Conservation (phyloP, 176 grass and related monocot species). For the Bothriochloa decipiens region DNA sequence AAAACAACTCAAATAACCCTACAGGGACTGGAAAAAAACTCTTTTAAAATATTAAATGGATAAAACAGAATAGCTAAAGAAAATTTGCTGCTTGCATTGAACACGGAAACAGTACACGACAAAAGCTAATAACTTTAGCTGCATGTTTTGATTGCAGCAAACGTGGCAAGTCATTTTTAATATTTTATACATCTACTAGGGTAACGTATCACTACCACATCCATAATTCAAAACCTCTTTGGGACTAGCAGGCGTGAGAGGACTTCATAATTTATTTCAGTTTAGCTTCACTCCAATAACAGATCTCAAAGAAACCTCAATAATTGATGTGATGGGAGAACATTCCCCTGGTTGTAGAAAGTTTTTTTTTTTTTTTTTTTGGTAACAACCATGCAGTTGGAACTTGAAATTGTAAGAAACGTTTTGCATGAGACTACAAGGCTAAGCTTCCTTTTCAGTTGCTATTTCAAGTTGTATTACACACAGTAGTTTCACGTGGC, state of each 20-base stretch:
- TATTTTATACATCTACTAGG: neutral
- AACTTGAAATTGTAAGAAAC: constrained; percentile 10
- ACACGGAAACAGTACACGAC: neutral
- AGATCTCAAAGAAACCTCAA: neutral
- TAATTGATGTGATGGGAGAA: neutral
- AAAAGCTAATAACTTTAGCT: neutral
- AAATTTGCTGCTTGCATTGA: neutral
- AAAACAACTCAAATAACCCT: constrained; percentile 22
- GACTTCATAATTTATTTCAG: neutral
- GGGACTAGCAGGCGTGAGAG: neutral
- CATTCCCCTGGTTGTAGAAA: neutral
- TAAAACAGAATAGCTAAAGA: neutral
- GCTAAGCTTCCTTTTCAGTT: neutral
- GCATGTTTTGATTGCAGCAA: neutral
- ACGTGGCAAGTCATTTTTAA: neutral
- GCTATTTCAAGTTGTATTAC: neutral
- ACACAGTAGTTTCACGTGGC: neutral
- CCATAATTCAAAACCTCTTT: neutral
- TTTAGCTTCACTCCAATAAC: neutral
- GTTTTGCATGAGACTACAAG: constrained; percentile 6
- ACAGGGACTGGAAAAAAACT: neutral
- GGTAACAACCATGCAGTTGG: neutral
- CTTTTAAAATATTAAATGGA: constrained; percentile 2
- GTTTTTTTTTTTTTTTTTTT: neutral
- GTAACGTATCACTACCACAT: neutral